Evolutionary conservation across 2,329 filamentous ascomycete species (phyloP), one percentile per base, ranked within the genome.

Genomic region (Beauveria sp.): DNA sequence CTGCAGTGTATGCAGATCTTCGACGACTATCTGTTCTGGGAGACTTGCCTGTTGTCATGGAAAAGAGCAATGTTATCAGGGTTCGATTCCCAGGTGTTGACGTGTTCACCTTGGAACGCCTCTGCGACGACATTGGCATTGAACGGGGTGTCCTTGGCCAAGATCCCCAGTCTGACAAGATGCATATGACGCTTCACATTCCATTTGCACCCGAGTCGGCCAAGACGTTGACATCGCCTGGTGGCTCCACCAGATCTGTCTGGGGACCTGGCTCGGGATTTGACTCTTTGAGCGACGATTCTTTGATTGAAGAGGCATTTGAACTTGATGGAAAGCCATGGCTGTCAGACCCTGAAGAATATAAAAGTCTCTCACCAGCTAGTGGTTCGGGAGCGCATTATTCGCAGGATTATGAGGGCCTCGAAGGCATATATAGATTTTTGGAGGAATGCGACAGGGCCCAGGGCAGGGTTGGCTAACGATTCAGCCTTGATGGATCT

Each of bases 11-110:
- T 68, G 88, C 88, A 55, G 94, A 99, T 68, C 79, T 99, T 7
- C 89, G 90, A 68, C 84, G 85, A 41, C 79, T 99, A 1, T 84
- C 91, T 0, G 76, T 80, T 0, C 74, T 97, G 1, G 94, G 94
- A 1, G 92, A 97, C 70, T 77, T 99, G 22, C 92, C 93, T 0
- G 84, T 97, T 40, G 80, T 84, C 0, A 81, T 96, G 57, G 84
- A 91, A 66, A 81, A 83, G 43, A 78, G 82, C 40, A 84, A 84
- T 2, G 82, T 84, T 0, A 76, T 97, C 4, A 86, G 92, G 40
- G 86, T 97, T 2, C 88, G 92, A 34, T 97, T 99, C 69, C 92
- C 92, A 0, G 94, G 94, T 3, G 92, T 94, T 64, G 93, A 97
- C 68, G 86, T 86, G 0, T 84, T 87, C 18, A 90, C 90, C 0